Evolutionary conservation across 176 grass and related monocot genomes (phyloP), one percentile per base, ranked within the genome.

Genomic region (Paspalum notatum): DNA sequence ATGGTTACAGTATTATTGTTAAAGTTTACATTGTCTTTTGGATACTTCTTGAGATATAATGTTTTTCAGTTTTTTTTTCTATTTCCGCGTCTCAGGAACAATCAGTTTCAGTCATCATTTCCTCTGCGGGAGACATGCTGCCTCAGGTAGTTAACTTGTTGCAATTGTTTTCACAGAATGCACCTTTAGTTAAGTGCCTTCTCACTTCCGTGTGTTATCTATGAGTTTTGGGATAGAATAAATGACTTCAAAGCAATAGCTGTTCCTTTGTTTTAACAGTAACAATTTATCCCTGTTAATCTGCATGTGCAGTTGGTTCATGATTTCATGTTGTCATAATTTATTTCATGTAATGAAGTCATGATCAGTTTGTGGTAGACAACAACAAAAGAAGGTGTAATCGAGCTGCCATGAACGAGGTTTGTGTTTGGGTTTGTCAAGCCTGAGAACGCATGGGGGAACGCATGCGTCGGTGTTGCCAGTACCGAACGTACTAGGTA

Each of bases 81-180:
- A n/a, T 84, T 74, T 77, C 77, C 64, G 62, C 78, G 47, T 26
- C 51, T 5, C 79, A 98, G 95, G 95, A 98, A 82, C 89, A 88
- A 83, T 94, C 95, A 68, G 62, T 98, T 84, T 98, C 95, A 80
- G 68, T 94, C 54, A 86, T 98, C 55, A 80, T 98, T 82, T 85
- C 92, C 80, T 90, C 90, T 74, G 95, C 68, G 26, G 95, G 85
- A 86, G 88, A 98, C 86, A 83, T 98, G 85, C 80, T 98, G 75
- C 95, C 95, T 90, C 95, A 94, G 95, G 95, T 94, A 91, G 42
- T 84, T 80, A 68, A 79, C 51, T 62, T 18, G 38, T 79, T 82
- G 47, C 43, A 86, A 68, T 67, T 90, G 14, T 78, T 70, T 80
- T 54, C 27, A 76, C 7, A 41, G n/a, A 9, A 48, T 75, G 49